Conservation (phyloP, 768 basidiomycete genomes). For the Rhizopogon vulgaris region DNA sequence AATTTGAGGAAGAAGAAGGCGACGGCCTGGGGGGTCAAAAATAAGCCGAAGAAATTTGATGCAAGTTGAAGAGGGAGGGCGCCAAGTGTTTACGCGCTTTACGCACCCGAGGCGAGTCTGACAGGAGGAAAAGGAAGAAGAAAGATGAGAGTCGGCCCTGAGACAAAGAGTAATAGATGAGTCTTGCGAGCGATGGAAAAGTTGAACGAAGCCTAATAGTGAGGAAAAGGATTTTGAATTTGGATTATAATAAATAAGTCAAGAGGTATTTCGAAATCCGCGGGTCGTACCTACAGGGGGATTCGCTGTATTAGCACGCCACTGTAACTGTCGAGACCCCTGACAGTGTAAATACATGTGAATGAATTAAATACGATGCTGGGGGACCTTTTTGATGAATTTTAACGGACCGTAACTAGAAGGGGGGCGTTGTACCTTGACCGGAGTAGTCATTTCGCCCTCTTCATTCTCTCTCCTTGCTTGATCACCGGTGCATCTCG, state of each 20-base stretch:
- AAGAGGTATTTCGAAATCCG: too few species aligned
- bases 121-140: not conserved
- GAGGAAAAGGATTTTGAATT: too few species aligned
- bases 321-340: too few species aligned
- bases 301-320: too few species aligned
- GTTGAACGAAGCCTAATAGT: too few species aligned
- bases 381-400: not conserved
- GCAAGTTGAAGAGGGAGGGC: not conserved
- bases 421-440: not conserved
- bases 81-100: not conserved
- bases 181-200: too few species aligned
- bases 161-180: too few species aligned
- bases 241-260: too few species aligned
- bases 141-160: not conserved
- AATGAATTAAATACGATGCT: slow-evolving; percentile 9
- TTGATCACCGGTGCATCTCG: not conserved
- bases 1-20: slow-evolving; percentile 7
- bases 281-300: too few species aligned
- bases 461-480: slow-evolving; percentile 8
- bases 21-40: slow-evolving; percentile 6
- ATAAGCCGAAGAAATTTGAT: slow-evolving; percentile 2
- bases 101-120: slow-evolving; percentile 1
- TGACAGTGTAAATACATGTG: slow-evolving; percentile 17
- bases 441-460: not conserved
- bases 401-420: slow-evolving; percentile 7